These are phyloP conservation scores for Penicillium cataractarum DNA, from an alignment of 495 filamentous ascomycete species.

Conservation along the genomic window DNA sequence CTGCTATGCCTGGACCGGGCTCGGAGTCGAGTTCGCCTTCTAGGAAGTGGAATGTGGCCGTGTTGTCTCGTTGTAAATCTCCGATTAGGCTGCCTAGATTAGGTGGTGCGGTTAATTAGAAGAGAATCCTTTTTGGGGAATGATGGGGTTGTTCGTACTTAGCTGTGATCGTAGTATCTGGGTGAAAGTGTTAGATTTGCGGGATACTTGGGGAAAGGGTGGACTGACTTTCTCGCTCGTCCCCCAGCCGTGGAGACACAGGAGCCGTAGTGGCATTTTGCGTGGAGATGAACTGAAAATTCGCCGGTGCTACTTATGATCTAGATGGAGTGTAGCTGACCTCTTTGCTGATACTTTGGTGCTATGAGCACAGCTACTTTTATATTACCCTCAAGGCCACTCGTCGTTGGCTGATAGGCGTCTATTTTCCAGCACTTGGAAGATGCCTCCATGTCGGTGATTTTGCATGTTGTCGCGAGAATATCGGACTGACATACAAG, in stretches of 20 bases:
- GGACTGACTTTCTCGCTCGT: constrained; percentile 33
- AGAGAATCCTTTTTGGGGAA: neutral
- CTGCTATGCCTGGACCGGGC: constrained; percentile 38
- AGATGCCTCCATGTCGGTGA: neutral
- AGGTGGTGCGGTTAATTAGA: neutral
- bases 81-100: constrained; percentile 29
- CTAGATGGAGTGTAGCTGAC: neutral
- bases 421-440: neutral
- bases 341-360: neutral
- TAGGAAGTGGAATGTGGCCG: constrained; percentile 36
- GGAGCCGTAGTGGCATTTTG: constrained; percentile 31
- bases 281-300: neutral
- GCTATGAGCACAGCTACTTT: neutral
- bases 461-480: neutral
- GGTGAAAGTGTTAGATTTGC: neutral
- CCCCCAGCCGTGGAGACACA: constrained; percentile 40
- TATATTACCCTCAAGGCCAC: neutral
- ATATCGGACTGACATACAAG: neutral
- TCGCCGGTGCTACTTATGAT: neutral
- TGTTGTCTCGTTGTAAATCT: constrained; percentile 38
- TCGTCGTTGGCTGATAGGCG: neutral
- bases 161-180: constrained; percentile 37
- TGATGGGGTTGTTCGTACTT: constrained; percentile 17
- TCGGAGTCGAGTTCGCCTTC: constrained; percentile 40
- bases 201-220: neutral